A percentile compares a stretch with the other conserved stretches of the same genome.
Evolutionary conservation across 225 moss, liverwort and hornwort genomes (phyloP).

Genomic region (Sphagnum tenellum): DNA sequence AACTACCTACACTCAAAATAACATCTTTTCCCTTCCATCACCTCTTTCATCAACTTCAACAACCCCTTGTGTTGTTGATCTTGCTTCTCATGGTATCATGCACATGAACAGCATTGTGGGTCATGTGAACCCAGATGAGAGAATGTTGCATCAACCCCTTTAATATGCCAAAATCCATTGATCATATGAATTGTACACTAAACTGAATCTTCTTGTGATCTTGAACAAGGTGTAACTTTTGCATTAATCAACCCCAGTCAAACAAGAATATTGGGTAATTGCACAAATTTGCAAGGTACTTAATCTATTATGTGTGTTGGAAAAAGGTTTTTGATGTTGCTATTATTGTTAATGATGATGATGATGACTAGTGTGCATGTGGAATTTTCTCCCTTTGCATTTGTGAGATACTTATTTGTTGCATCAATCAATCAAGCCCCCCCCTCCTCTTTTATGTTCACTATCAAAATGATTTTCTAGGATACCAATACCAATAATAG

Average conservation of each 20-base stretch:
- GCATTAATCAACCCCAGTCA: slow-evolving; percentile 32
- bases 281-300: slow-evolving; percentile 11
- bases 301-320: slow-evolving; percentile 23
- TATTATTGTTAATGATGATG: too few relatives aligned
- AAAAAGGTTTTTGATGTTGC: too few relatives aligned
- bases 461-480: too few relatives aligned
- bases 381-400: too few relatives aligned
- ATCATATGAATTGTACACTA: slow-evolving; percentile 34
- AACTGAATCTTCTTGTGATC: too few relatives aligned
- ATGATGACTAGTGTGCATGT: too few relatives aligned
- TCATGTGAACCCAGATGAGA: slow-evolving; percentile 38
- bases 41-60: slow-evolving; percentile 41
- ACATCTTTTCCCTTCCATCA: slow-evolving; percentile 31
- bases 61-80: slow-evolving; percentile 27
- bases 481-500: too few relatives aligned
- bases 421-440: too few relatives aligned
- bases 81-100: slow-evolving; percentile 19
- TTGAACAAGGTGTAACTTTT: too few relatives aligned
- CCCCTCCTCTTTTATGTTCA: too few relatives aligned
- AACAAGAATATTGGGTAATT: slow-evolving; percentile 18
- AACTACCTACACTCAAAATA: slow-evolving; percentile 31
- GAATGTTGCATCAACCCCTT: slow-evolving; percentile 40
- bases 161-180: slow-evolving; percentile 57
- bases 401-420: too few relatives aligned
- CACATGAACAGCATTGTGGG: slow-evolving; percentile 55